Base-by-base conservation (phyloP, 2,329 filamentous ascomycete genomes). In the Cordyceps farinosa region DNA sequence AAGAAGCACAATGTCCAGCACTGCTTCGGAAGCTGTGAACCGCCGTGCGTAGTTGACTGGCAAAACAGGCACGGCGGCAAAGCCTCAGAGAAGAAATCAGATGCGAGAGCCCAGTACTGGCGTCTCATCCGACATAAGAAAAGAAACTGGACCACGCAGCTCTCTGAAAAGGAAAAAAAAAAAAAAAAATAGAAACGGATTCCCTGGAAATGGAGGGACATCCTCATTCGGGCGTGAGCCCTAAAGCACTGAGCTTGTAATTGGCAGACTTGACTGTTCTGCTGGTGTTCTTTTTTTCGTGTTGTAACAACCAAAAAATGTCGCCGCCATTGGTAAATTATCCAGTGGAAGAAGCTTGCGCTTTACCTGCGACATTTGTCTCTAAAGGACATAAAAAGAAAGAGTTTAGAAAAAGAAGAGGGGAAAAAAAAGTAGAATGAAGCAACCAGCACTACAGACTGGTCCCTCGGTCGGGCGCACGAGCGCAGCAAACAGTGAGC, bases 401-500 rank as follows among this genome's bases (percentile, higher is more conserved):
- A 58, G n/a, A 11, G 44, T 13, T n/a, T 8, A 56, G n/a, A 56
- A 9, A 56, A 13, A 42, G 10, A 56, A 54, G 38, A 7, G 32
- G 34, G 29, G 22, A 48, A 54, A 47, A 38, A 30, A 51, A 42
- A 34, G 2, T 15, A 11, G 34, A 13, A 44, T 17, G 34, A 36
- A 44, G 29, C n/a, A 32, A 22, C 30, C 42, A 32, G 42, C 10
- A 5, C 42, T 69, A 61, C 29, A 85, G 77, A 68, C 80, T 84
- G 32, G 78, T 79, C 55, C 81, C 75, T 22, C 82, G 76, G 53
- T 84, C 81, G 6, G 92, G 92, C 65, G 94, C 91, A 71, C 94
- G 90, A 17, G 92, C 93, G 73, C 96, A 92, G 69, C 92, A 96
- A 64, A 98, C 93, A 74, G 96, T 87, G 70, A 98, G 82, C 74